phyloP scores from a whole-genome alignment of 768 basidiomycete species.

The Leccinum fibrillosum region DNA sequence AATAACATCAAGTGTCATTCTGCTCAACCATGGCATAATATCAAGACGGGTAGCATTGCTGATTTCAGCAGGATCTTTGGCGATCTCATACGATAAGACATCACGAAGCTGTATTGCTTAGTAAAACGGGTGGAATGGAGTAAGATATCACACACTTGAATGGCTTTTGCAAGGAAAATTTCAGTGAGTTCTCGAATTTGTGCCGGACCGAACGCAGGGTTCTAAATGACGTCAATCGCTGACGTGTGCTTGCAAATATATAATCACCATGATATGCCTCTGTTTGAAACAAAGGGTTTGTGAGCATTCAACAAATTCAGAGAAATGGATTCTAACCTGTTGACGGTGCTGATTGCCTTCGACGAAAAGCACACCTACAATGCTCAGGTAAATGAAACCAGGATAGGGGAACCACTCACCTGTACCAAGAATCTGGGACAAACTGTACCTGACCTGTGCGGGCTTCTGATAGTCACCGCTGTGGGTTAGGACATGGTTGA shows the following conservation, averaged over 20 bases:
- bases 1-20: slow-evolving; percentile 35
- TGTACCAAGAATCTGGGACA: neutral
- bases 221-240: slow-evolving; percentile 31
- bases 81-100: slow-evolving; percentile 36
- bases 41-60: slow-evolving; percentile 21
- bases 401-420: neutral
- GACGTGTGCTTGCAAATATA: neutral
- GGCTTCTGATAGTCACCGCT: slow-evolving; percentile 2
- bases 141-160: slow-evolving; percentile 34
- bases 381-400: neutral
- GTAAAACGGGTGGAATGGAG: neutral
- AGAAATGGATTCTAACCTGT: slow-evolving; percentile 25
- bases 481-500: slow-evolving; percentile 6
- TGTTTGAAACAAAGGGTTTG: neutral
- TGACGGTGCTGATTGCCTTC: slow-evolving; percentile 32
- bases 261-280: slow-evolving; percentile 27
- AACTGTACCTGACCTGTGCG: neutral
- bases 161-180: slow-evolving; percentile 54
- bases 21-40: slow-evolving; percentile 32
- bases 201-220: slow-evolving; percentile 60
- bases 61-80: slow-evolving; percentile 16
- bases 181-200: slow-evolving; percentile 55
- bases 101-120: slow-evolving; percentile 37
- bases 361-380: neutral
- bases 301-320: neutral